Evolutionary conservation across 2,329 filamentous ascomycete genomes (phyloP).

Genomic region (Exophiala bonariae): DNA sequence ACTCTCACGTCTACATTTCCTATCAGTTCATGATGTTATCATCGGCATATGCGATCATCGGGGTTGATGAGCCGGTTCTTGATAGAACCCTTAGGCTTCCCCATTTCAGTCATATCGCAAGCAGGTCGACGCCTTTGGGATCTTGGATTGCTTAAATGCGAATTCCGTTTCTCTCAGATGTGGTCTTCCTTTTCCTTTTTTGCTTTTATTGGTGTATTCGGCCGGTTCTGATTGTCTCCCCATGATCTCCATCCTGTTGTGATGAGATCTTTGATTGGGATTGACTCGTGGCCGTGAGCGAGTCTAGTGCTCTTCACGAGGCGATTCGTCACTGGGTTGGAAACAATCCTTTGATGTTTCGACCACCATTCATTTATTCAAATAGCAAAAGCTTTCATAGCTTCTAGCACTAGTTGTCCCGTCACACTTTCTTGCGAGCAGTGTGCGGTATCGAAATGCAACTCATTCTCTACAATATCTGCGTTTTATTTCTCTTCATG

Average conservation of each 20-base stretch:
- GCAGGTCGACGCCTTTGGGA: neutral
- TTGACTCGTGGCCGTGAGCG: constrained; percentile 22
- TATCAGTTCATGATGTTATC: constrained; percentile 9
- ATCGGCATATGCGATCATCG: constrained; percentile 16
- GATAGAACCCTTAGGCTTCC: constrained; percentile 13
- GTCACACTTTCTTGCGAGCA: no score
- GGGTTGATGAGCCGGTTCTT: constrained; percentile 15
- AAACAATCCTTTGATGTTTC: no score
- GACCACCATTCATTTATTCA: no score
- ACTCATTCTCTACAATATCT: no score
- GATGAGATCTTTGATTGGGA: constrained; percentile 6
- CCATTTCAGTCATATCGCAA: constrained; percentile 9
- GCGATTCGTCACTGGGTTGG: no score
- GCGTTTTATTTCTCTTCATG: no score
- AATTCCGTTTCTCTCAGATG: neutral
- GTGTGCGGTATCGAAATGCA: no score
- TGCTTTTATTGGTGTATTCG: neutral
- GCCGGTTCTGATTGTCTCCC: constrained; percentile 27
- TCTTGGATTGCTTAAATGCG: neutral
- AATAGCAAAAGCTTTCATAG: no score
- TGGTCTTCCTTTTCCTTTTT: neutral
- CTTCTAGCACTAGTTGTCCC: no score
- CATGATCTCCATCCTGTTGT: neutral
- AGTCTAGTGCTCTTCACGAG: neutral
- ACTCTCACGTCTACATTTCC: constrained; percentile 20